A percentile compares a stretch with the other conserved stretches of the same genome.
These are phyloP conservation scores for Blastomyces parvus DNA, from an alignment of 2,329 filamentous ascomycete species.

Conservation along the genomic window DNA sequence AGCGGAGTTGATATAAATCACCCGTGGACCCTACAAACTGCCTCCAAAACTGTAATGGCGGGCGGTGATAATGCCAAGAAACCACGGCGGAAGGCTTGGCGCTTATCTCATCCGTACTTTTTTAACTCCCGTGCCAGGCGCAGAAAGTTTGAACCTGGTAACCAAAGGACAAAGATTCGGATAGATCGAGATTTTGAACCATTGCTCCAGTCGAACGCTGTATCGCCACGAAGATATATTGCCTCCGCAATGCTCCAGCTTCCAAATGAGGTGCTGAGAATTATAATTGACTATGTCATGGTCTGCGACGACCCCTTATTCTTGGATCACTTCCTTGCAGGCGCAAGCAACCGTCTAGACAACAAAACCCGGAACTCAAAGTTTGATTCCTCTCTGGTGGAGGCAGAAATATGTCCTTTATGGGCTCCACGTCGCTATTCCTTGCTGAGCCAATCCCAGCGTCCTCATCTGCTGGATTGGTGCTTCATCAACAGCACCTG, in stretches of 20 bases:
- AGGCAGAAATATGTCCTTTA: background rate
- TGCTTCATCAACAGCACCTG: slow-evolving; percentile 4
- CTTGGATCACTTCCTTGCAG: background rate
- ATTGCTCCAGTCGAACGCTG: background rate
- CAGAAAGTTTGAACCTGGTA: background rate
- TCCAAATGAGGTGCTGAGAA: background rate
- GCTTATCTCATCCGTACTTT: background rate
- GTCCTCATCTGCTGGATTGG: background rate
- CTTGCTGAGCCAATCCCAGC: background rate
- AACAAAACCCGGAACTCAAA: background rate
- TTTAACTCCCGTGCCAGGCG: background rate
- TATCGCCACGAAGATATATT: background rate
- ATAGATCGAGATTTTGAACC: background rate
- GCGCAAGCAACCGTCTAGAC: background rate
- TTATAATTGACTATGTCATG: slow-evolving; percentile 4
- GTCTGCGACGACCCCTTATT: background rate
- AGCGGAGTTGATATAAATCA: too few relatives aligned
- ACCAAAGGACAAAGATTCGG: background rate
- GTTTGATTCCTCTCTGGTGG: background rate
- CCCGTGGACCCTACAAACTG: too few relatives aligned
- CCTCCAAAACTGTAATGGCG: background rate
- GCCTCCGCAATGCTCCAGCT: background rate
- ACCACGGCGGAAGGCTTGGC: background rate
- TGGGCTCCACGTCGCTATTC: background rate
- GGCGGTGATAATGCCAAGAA: background rate